These are phyloP conservation scores for Mycena galopus DNA, from an alignment of 768 basidiomycete genomes.

Conservation along the genomic window DNA sequence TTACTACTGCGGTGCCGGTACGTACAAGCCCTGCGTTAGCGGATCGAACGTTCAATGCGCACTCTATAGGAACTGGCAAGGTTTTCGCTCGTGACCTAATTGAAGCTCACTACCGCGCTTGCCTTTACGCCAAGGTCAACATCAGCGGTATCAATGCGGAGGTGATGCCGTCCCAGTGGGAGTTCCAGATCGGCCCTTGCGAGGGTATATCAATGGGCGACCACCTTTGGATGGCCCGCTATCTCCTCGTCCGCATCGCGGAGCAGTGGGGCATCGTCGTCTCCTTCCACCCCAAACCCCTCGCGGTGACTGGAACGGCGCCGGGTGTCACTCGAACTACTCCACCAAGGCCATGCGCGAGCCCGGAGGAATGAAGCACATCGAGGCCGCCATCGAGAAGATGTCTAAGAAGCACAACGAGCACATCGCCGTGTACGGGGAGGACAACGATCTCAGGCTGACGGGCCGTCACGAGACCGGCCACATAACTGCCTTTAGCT, in stretches of 20 bases:
- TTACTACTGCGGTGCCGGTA: conserved; percentile 99
- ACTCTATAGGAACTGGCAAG: conserved; percentile 85
- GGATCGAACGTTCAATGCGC: conserved; percentile 35
- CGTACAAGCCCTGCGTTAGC: conserved; percentile 43
- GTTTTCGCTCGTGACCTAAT: conserved; percentile 99
- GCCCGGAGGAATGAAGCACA: conserved; percentile 91
- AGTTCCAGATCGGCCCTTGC: conserved; percentile 99
- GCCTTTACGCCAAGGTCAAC: conserved; percentile 94
- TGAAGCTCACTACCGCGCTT: conserved; percentile 98
- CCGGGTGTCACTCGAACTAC: conserved; percentile 98
- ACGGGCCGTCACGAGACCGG: conserved; percentile 99
- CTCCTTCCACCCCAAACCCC: conserved; percentile 99
- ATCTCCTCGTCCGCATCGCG: conserved; percentile 93
- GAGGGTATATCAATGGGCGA: conserved; percentile 99
- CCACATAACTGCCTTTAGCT: conserved; percentile 90
- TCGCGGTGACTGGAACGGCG: conserved; percentile 98
- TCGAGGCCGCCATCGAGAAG: conserved; percentile 95
- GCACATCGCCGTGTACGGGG: conserved; percentile 98
- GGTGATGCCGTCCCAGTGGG: conserved; percentile 99
- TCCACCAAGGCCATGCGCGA: conserved; percentile 96
- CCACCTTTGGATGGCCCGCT: conserved; percentile 99
- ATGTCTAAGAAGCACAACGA: conserved; percentile 90
- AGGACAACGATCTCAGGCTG: conserved; percentile 96
- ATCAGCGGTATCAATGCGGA: conserved; percentile 99
- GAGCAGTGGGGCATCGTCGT: conserved; percentile 99